A percentile compares a stretch with the other conserved stretches of the same genome.
phyloP scores from a whole-genome alignment of 148 eudicot species.

The Cornus controversa region DNA sequence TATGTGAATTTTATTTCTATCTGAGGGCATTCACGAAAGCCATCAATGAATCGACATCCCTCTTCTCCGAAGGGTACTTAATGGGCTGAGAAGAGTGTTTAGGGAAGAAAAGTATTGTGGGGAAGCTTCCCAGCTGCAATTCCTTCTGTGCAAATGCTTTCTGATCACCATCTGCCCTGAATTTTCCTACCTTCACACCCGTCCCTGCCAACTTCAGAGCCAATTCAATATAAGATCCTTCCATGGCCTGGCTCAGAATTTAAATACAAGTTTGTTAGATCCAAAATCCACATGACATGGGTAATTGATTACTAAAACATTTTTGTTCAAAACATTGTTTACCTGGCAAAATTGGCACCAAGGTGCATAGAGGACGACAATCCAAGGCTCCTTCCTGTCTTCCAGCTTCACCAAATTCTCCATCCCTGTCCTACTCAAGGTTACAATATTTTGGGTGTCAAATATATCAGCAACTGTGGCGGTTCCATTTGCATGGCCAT shows the following conservation, averaged over 20 bases:
- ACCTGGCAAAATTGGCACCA: slow-evolving; percentile 97
- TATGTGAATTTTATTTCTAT: slow-evolving; percentile 17
- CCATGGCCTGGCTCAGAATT: slow-evolving; percentile 65
- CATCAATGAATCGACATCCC: slow-evolving; percentile 78
- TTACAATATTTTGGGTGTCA: slow-evolving; percentile 47
- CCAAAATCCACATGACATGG: not conserved
- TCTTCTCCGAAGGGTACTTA: slow-evolving; percentile 86
- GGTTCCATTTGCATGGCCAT: slow-evolving; percentile 41
- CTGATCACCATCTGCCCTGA: slow-evolving; percentile 81
- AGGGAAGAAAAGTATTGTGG: slow-evolving; percentile 82
- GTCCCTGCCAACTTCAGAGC: slow-evolving; percentile 67
- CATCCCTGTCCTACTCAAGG: slow-evolving; percentile 62
- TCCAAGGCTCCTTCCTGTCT: slow-evolving; percentile 71
- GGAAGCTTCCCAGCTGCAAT: slow-evolving; percentile 83
- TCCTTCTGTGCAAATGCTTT: slow-evolving; percentile 74
- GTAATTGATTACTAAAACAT: not conserved
- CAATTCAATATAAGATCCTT: slow-evolving; percentile 71
- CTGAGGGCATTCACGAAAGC: slow-evolving; percentile 76
- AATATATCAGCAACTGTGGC: slow-evolving; percentile 58
- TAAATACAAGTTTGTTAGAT: slow-evolving; percentile 1
- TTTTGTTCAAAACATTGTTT: not conserved
- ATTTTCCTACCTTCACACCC: slow-evolving; percentile 81
- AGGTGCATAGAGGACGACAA: slow-evolving; percentile 85
- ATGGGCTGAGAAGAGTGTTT: slow-evolving; percentile 68
- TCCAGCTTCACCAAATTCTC: slow-evolving; percentile 73